These are phyloP conservation scores for Starmerella kuoi DNA, from an alignment of 805 yeast genomes.

Conservation along the genomic window DNA sequence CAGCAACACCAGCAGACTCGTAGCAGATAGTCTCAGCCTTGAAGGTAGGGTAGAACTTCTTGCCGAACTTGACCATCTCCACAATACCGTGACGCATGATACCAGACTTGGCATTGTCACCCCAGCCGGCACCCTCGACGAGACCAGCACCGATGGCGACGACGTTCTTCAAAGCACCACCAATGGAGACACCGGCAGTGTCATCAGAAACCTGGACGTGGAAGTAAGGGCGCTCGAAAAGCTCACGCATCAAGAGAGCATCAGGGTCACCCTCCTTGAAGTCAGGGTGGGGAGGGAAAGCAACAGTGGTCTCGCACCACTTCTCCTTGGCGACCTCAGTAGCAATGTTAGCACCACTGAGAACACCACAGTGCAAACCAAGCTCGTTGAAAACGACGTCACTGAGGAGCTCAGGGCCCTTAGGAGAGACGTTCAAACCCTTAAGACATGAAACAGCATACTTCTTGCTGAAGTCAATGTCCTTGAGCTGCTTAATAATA, in stretches of 20 bases:
- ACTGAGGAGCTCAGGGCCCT: constrained; percentile 76
- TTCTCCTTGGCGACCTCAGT: constrained; percentile 90
- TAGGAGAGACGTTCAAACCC: constrained; percentile 79
- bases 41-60: constrained; percentile 65
- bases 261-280: constrained; percentile 64
- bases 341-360: constrained; percentile 94
- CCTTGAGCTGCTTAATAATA: constrained; percentile 64
- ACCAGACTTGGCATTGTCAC: constrained; percentile 96
- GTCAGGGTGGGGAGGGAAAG: constrained; percentile 65
- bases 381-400: constrained; percentile 66
- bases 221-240: constrained; percentile 96
- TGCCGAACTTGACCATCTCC: constrained; percentile 81
- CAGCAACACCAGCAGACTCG: constrained; percentile 97
- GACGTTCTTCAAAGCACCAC: constrained; percentile 94
- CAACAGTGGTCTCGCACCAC: constrained; percentile 97
- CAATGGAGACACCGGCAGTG: constrained; percentile 90
- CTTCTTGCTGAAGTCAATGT: constrained; percentile 53
- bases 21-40: constrained; percentile 71
- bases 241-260: constrained; percentile 54
- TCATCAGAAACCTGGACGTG: constrained; percentile 87
- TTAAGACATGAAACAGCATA: constrained; percentile 93
- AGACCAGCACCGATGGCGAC: constrained; percentile 95
- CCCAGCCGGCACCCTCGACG: constrained; percentile 97
- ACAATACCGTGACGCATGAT: constrained; percentile 90
- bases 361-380: constrained; percentile 87